These are phyloP conservation scores for Plasmodium coatneyi DNA, from an alignment of 169 alveolate genomes.

Conservation along the genomic window DNA sequence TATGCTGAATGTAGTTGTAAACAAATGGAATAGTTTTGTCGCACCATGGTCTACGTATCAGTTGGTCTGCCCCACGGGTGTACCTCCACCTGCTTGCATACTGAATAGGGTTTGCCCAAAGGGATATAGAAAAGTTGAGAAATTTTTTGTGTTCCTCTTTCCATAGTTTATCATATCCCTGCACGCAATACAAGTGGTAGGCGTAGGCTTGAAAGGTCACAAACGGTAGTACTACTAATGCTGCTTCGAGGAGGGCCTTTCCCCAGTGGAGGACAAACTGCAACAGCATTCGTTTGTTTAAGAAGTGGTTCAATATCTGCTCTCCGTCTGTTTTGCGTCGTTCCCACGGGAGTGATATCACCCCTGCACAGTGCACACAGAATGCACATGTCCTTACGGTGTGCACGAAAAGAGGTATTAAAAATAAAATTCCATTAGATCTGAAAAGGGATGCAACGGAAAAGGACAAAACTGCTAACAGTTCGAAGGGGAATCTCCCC, in stretches of 20 bases:
- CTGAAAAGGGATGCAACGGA: slow-evolving; percentile 64
- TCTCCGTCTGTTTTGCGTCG: neutral
- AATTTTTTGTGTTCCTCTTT: slow-evolving; percentile 50
- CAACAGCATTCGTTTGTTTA: neutral
- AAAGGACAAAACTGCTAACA: slow-evolving; percentile 38
- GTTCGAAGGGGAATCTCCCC: slow-evolving; percentile 8
- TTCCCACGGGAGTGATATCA: neutral
- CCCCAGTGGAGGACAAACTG: slow-evolving; percentile 74
- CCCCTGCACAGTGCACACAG: slow-evolving; percentile 9
- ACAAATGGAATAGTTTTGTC: slow-evolving; percentile 62
- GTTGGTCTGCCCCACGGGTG: neutral
- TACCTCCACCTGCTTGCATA: slow-evolving; percentile 11
- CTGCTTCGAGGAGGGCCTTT: slow-evolving; percentile 78
- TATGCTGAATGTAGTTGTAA: slow-evolving; percentile 79
- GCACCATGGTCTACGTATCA: slow-evolving; percentile 81
- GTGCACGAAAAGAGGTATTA: slow-evolving; percentile 81
- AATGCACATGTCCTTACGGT: slow-evolving; percentile 70
- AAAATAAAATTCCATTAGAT: slow-evolving; percentile 81
- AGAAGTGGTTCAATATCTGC: neutral
- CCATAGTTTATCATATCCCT: slow-evolving; percentile 23
- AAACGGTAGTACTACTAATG: slow-evolving; percentile 77
- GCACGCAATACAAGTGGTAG: slow-evolving; percentile 77
- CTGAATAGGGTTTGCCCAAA: slow-evolving; percentile 7
- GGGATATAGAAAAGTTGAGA: slow-evolving; percentile 32
- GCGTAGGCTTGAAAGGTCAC: slow-evolving; percentile 77